These are phyloP conservation scores for Colletotrichum sp. DNA, from an alignment of 2,329 filamentous ascomycete species.

Conservation along the genomic window DNA sequence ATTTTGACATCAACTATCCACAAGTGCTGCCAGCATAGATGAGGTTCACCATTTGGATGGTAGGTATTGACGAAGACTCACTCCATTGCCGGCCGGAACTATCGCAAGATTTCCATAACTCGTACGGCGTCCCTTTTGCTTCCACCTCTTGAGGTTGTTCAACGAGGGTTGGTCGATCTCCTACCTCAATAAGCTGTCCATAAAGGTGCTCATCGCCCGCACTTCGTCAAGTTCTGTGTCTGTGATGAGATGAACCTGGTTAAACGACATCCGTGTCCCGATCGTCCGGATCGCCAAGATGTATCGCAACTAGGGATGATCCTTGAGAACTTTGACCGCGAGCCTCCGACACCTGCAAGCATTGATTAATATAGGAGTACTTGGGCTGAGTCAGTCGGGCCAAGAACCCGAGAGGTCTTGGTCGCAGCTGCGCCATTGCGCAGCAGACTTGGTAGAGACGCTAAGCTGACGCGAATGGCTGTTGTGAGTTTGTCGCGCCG, in stretches of 20 bases:
- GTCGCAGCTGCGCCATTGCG: not conserved
- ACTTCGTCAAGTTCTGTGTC: not conserved
- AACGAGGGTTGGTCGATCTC: not conserved
- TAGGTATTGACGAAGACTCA: not conserved
- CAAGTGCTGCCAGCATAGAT: not conserved
- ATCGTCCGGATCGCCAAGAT: not conserved
- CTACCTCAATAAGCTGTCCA: not conserved
- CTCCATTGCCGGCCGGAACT: not conserved
- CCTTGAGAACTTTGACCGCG: not conserved
- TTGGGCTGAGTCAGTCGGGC: not conserved
- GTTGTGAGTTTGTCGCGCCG: not conserved
- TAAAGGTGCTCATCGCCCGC: not conserved
- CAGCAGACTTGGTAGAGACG: not conserved
- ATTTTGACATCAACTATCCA: not conserved
- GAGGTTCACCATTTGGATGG: not conserved
- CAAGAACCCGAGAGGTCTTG: not conserved
- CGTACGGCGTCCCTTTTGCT: not conserved
- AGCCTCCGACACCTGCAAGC: not conserved
- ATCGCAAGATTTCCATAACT: not conserved
- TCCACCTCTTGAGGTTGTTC: not conserved
- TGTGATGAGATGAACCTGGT: not conserved
- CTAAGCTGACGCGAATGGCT: not conserved
- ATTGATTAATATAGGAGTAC: not conserved
- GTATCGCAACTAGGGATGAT: not conserved
- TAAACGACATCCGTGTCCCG: not conserved